Base-by-base conservation (phyloP, 1,139 yeast species). In the Kodamaea anthophila region DNA sequence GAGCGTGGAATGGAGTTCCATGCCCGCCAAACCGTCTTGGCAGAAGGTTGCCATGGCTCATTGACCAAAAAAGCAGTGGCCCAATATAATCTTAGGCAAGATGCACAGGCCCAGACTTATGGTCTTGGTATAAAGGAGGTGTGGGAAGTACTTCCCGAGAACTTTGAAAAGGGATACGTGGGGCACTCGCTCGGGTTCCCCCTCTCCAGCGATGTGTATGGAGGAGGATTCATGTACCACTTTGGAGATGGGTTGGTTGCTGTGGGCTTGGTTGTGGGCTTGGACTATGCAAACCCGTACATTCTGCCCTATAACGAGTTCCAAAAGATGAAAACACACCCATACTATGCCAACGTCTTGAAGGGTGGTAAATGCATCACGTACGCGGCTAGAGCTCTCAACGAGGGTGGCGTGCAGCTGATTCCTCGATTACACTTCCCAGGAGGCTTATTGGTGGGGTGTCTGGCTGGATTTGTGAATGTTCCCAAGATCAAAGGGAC, bases 401-500 rank as follows among this genome's bases (percentile, higher is more conserved):
- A 88, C 51, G 98, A 91, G 60, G 98, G 98, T 40, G 98, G 98
- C 0, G 69, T 69, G 43, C 98, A 91, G 60, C 78, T 94, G 20
- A 81, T 91, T 31, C 98, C 98, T 9, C 74, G 80, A 50, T 68
- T 91, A 38, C 65, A 78, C 40, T 91, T 91, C 71, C 97, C 97
- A 5, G 98, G 98, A 32, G 98, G 98, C 32, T 78, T 87, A 5
- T 62, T 91, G 15, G 91, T 91, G 23, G 98, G 98, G 18, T 93
- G 95, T 39, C 65, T 93, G 31, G 98, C 98, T 6, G 98, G 98
- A 1, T 88, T 91, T 54, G 74, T 91, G 70, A 91, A 91, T 53
- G 97, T 91, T 26, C 96, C 98, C 26, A 91, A 91, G 54, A 83
- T 91, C 48, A 91, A 91, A 60, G 98, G 98, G n/a, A 81, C 96